Conservation (phyloP, 2,329 filamentous ascomycete genomes). For the Curvularia eragrostidis region DNA sequence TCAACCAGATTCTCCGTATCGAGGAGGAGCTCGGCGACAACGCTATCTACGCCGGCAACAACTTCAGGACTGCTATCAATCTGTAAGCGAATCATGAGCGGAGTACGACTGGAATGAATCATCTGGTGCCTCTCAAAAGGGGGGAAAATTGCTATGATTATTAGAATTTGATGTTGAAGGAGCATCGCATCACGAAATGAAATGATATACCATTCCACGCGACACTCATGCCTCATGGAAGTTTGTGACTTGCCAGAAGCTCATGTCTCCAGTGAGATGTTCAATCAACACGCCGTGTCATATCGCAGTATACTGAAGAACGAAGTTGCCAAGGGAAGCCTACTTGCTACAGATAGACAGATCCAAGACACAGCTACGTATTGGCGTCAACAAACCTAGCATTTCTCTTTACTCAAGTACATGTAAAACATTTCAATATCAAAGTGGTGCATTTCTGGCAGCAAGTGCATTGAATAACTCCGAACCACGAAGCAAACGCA, state of each 20-base stretch:
- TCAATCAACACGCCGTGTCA: not conserved
- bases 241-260: not conserved
- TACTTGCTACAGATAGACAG: not conserved
- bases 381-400: not conserved
- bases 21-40: constrained; percentile 92
- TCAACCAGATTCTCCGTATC: constrained; percentile 99
- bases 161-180: constrained; percentile 11
- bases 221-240: not conserved
- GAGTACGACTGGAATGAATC: not conserved
- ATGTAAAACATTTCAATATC: not conserved
- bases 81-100: constrained; percentile 51
- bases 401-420: no score
- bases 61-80: constrained; percentile 91
- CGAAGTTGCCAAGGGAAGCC: not conserved
- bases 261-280: not conserved
- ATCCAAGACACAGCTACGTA: not conserved
- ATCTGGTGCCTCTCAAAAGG: not conserved
- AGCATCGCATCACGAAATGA: constrained; percentile 13
- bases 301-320: not conserved
- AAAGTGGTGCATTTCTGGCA: not conserved
- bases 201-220: constrained; percentile 7
- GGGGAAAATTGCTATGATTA: constrained; percentile 13
- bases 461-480: not conserved
- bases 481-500: not conserved
- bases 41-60: constrained; percentile 87